Evolutionary conservation across 2,329 filamentous ascomycete genomes (phyloP).

Genomic region (Exophiala sp.): DNA sequence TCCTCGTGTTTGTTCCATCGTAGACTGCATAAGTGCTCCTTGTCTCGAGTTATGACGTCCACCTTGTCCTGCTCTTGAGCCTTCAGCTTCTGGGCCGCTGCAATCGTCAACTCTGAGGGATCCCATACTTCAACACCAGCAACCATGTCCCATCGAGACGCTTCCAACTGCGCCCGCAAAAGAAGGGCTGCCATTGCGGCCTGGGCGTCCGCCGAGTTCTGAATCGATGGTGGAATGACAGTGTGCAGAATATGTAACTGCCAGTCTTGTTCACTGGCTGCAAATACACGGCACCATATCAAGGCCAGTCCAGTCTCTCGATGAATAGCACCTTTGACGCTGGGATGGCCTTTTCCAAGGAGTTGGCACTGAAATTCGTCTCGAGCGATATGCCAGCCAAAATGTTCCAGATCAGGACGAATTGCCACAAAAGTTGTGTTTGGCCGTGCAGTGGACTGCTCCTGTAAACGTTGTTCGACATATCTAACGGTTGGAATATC

Average conservation of each 20-base stretch:
- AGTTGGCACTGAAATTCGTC: slow-evolving; percentile 72
- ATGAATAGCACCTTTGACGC: slow-evolving; percentile 65
- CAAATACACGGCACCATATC: slow-evolving; percentile 38
- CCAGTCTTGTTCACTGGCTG: slow-evolving; percentile 35
- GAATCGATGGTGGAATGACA: slow-evolving; percentile 38
- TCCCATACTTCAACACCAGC: slow-evolving; percentile 78
- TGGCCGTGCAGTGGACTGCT: slow-evolving; percentile 38
- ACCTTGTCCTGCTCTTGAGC: slow-evolving; percentile 29
- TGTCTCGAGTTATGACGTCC: slow-evolving; percentile 43
- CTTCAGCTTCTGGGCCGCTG: slow-evolving; percentile 37
- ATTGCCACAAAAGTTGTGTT: slow-evolving; percentile 60
- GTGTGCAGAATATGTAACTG: slow-evolving; percentile 43
- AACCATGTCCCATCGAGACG: slow-evolving; percentile 63
- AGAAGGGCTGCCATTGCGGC: slow-evolving; percentile 61
- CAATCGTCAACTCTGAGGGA: slow-evolving; percentile 56
- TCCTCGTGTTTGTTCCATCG: slow-evolving; percentile 40
- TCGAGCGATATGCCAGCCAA: slow-evolving; percentile 74
- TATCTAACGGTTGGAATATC: slow-evolving; percentile 56
- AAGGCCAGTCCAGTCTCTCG: slow-evolving; percentile 32
- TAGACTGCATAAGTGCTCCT: slow-evolving; percentile 45
- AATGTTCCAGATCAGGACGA: slow-evolving; percentile 62
- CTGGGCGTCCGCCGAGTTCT: slow-evolving; percentile 16
- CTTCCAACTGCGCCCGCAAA: slow-evolving; percentile 65
- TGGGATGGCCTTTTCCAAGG: slow-evolving; percentile 50
- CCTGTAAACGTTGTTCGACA: slow-evolving; percentile 57